Evolutionary conservation across 495 filamentous ascomycete species (phyloP).

Genomic region (Penicillium manginii): DNA sequence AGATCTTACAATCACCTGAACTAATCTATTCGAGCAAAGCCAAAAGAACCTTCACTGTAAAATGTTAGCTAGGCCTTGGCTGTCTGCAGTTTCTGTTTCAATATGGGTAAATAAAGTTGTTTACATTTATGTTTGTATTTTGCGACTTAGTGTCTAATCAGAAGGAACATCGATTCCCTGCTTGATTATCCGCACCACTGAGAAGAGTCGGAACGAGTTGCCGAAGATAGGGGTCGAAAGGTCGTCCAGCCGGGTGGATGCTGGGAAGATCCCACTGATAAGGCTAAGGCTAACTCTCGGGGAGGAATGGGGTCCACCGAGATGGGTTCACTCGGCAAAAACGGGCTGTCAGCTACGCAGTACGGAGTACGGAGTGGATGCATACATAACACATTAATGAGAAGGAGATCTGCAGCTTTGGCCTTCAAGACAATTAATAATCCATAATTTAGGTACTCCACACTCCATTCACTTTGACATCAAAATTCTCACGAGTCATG

Average conservation of each 20-base stretch:
- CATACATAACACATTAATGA: not conserved
- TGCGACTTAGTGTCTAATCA: not conserved
- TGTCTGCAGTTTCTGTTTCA: too few relatives aligned
- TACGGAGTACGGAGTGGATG: not conserved
- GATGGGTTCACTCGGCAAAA: constrained; percentile 5
- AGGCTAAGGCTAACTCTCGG: not conserved
- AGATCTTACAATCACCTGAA: too few relatives aligned
- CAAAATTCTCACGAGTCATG: not conserved
- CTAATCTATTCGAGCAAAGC: too few relatives aligned
- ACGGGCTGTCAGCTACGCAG: not conserved
- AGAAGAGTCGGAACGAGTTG: not conserved
- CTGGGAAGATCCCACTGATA: not conserved
- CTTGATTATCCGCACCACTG: too few relatives aligned
- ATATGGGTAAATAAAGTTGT: too few relatives aligned
- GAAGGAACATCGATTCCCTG: too few relatives aligned
- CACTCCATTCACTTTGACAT: not conserved
- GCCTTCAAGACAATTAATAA: not conserved
- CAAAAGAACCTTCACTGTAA: too few relatives aligned
- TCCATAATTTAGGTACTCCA: not conserved
- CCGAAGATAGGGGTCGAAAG: not conserved
- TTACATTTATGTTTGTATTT: too few relatives aligned
- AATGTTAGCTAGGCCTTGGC: too few relatives aligned
- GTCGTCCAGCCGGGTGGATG: not conserved
- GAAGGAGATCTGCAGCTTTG: not conserved
- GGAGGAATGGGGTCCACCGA: not conserved